Evolutionary conservation across 192 early-diverging fungal species (phyloP).

Genomic region (Coemansia sp.): DNA sequence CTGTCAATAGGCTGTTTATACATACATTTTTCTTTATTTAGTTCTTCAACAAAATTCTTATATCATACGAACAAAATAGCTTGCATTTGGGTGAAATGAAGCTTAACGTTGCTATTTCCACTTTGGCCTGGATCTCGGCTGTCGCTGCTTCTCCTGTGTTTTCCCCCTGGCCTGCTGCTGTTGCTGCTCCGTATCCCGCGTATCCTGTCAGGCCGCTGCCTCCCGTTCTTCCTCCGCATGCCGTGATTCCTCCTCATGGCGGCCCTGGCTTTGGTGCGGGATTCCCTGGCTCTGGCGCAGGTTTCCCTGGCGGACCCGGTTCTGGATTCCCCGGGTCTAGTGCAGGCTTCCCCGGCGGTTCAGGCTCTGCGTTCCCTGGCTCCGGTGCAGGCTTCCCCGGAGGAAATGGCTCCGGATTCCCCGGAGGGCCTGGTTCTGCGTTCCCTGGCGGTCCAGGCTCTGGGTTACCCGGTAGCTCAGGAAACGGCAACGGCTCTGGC

Average conservation of each 20-base stretch:
- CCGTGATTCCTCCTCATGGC: slow-evolving; percentile 13
- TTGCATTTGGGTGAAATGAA: slow-evolving; percentile 16
- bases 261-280: slow-evolving; percentile 8
- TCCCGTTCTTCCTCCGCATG: slow-evolving; percentile 14
- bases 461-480: slow-evolving; percentile 5
- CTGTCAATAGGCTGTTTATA: too few relatives aligned
- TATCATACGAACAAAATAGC: background rate
- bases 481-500: slow-evolving; percentile 7
- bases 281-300: slow-evolving; percentile 18
- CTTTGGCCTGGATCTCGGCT: slow-evolving; percentile 25
- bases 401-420: too few relatives aligned
- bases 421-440: background rate
- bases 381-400: slow-evolving; percentile 13
- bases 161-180: slow-evolving; percentile 35
- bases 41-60: background rate
- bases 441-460: slow-evolving; percentile 17
- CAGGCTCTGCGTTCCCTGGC: slow-evolving; percentile 4
- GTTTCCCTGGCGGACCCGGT: slow-evolving; percentile 19
- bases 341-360: slow-evolving; percentile 8
- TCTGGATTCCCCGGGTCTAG: slow-evolving; percentile 7
- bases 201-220: slow-evolving; percentile 4
- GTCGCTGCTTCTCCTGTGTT: slow-evolving; percentile 13
- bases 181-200: slow-evolving; percentile 21
- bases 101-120: slow-evolving; percentile 33
- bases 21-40: background rate